Base-by-base conservation (phyloP, 2,329 filamentous ascomycete species). In the Talaromyces sp. region DNA sequence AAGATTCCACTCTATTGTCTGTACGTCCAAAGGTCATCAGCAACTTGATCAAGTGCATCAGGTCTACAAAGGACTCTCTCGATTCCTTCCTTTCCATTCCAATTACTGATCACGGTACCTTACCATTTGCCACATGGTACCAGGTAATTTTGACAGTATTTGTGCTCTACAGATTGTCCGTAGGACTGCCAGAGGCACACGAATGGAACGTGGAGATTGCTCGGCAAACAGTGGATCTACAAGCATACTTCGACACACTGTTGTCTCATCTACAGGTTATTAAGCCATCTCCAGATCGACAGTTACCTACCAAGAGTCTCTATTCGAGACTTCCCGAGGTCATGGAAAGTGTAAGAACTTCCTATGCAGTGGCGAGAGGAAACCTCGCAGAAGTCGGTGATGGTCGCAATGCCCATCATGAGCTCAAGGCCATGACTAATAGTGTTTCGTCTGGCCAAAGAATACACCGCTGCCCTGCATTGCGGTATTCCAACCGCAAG, bases 321-420 rank as follows among this genome's bases (percentile, higher is more conserved):
- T 66, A 64, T 60, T 62, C 62, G 33, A 66, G 59, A 57, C 25
- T 66, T 23, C 62, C 59, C 23, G 64, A 66, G 60, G 55, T 66
- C 46, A 60, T 66, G 23, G 62, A 59, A 64, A 66, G 62, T 64
- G 65, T 66, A 18, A 59, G 42, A 46, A 54, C 44, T 57, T 66
- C 65, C 37, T 66, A 64, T 64, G 58, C 25, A 39, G 58, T 61
- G 35, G 54, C 58, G 40, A 66, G 58, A 46, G 60, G 61, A 57
- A 60, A 64, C 48, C 12, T 40, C 14, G 33, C 46, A 21, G 28
- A 55, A 33, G 33, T 61, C 31, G 21, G 18, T 55, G 58, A 61
- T 55, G 42, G 46, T 61, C 33, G 31, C 14, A 31, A 37, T 35
- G 31, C 31, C 23, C 50, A 54, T 54, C 50, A 54, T 9, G 31